Base-by-base conservation (phyloP, 2,329 filamentous ascomycete species). In the Aspergillus melleus region DNA sequence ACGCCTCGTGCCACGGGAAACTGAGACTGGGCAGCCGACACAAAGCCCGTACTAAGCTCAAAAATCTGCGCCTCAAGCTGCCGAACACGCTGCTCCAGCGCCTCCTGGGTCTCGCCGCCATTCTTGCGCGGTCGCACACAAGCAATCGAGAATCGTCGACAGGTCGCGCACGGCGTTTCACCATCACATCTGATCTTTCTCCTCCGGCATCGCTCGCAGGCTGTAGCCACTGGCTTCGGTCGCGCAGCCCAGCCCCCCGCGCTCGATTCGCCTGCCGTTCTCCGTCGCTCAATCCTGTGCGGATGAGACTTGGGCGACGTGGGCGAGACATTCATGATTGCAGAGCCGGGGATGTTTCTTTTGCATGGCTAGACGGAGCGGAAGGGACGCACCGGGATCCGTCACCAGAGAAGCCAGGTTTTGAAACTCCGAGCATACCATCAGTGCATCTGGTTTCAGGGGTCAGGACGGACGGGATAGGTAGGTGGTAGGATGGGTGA, bases 161-260 rank as follows among this genome's bases (percentile, higher is more conserved):
- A 64, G 0, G 62, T 64, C 12, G 60, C 60, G 47, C 62, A 64
- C 1, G 62, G 62, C 4, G 60, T 64, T 42, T 62, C 58, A n/a
- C 60, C 62, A 47, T 64, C 62, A 32, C 62, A 64, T 14, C 62
- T 58, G 49, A 64, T 64, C 24, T 64, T 64, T 24, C 62, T 55
- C 30, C 60, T 55, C 44, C 62, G 53, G 44, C 62, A 64, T 24
- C 62, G 44, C 24, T 64, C 62, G 50, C 62, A 64, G 2, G 62
- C 62, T 5, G 52, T 46, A 3, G 60, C 54, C 6, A 59, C 60
- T 8, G 62, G 53, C 29, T 59, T 62, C 8, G 50, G 32, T 26
- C 62, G 60, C n/a, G 51, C n/a, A 20, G 58, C 50, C 24, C 44
- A 58, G 3, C 52, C 22, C 16, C 30, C 46, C 16, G 20, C 10